Evolutionary conservation across 2,329 filamentous ascomycete species (phyloP).

Genomic region (Diaporthe velutina): DNA sequence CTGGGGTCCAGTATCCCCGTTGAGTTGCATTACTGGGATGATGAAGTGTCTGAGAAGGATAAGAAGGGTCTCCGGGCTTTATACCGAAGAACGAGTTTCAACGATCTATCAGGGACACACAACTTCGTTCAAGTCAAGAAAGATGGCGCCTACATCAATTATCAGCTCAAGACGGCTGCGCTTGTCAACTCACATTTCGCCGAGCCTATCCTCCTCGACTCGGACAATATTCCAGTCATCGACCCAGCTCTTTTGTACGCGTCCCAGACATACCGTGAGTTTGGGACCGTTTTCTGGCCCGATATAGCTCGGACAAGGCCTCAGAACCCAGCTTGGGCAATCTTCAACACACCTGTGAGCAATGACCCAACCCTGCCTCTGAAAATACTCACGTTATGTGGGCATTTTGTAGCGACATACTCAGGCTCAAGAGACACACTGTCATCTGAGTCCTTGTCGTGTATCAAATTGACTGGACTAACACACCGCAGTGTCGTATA

Average conservation of each 20-base stretch:
- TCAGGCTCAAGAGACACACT: neutral
- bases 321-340: slow-evolving; percentile 47
- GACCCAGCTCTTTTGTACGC: neutral
- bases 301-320: slow-evolving; percentile 51
- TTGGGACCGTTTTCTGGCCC: slow-evolving; percentile 52
- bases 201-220: slow-evolving; percentile 8
- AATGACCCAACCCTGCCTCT: neutral
- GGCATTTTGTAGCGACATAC: neutral
- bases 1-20: neutral
- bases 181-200: slow-evolving; percentile 4
- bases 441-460: neutral
- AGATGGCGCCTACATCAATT: slow-evolving; percentile 3
- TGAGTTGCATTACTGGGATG: slow-evolving; percentile 10
- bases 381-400: neutral
- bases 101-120: neutral
- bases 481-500: slow-evolving; percentile 43
- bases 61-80: neutral
- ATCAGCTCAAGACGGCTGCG: slow-evolving; percentile 13
- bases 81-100: neutral
- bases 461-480: no score
- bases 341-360: slow-evolving; percentile 49
- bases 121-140: slow-evolving; percentile 4
- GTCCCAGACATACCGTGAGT: slow-evolving; percentile 37
- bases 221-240: slow-evolving; percentile 12
- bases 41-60: neutral